Base-by-base conservation (phyloP, 2,329 filamentous ascomycete species). In the Pseudogymnoascus sp. region DNA sequence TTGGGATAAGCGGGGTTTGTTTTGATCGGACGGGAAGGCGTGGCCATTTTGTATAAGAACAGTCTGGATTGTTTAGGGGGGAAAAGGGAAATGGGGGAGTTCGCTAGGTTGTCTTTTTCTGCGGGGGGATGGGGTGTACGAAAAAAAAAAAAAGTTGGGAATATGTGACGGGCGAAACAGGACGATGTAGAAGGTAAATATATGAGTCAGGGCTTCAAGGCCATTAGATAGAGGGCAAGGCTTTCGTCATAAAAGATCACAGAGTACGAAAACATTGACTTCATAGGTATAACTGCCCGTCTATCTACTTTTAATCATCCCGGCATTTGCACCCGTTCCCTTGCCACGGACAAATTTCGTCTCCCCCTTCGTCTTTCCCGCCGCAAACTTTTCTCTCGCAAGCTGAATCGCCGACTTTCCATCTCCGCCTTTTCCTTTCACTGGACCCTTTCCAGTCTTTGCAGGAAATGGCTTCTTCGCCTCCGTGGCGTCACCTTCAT, bases 351-450 rank as follows among this genome's bases (percentile, higher is more conserved):
- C 58, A 22, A 19, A 25, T 22, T 62, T 62, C 23, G 12, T 64
- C 7, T 60, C 30, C 23, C 49, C 60, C 49, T 61, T 67, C 38
- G 60, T n/a, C 61, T 71, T 71, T 5, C 63, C 62, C n/a, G 64
- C 67, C 1, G 69, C 72, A 62, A 70, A 70, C 45, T 68, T 71
- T 60, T 72, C 70, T 23, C 69, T 66, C 19, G 70, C 70, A 25
- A 72, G 64, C 60, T 72, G 67, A 59, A 72, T 71, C 2, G 68
- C 70, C 2, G 67, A 66, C 60, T 71, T 72, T 58, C 62, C 65
- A 62, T 63, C 23, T 38, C 49, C 38, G 58, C 60, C 38, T 55
- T 66, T 38, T 62, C 62, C 25, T 58, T 62, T 55, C 22, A 36
- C 58, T 41, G 62, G 41, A 5, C 22, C 19, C 22, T 63, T 63